These are phyloP conservation scores for Diaporthe sp. DNA, from an alignment of 2,329 filamentous ascomycete species.

Conservation along the genomic window DNA sequence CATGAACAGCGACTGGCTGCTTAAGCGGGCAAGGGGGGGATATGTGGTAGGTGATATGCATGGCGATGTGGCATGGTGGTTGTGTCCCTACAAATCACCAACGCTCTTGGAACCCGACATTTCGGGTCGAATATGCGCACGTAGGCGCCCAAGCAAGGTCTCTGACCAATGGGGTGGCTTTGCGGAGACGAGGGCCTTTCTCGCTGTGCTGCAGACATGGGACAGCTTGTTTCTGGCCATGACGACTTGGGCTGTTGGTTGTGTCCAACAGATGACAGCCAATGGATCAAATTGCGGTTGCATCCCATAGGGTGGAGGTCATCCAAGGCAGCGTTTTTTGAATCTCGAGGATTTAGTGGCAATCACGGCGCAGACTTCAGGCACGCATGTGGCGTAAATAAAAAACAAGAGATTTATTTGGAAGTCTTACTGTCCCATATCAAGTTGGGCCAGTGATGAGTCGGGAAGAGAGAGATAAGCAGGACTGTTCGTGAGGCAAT, in stretches of 20 bases:
- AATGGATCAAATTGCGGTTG: slow-evolving; percentile 27
- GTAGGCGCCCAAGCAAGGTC: slow-evolving; percentile 24
- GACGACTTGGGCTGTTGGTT: slow-evolving; percentile 35
- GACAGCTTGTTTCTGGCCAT: neutral
- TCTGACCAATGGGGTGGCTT: slow-evolving; percentile 6
- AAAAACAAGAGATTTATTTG: neutral
- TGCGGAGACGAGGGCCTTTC: neutral
- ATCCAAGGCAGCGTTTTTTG: neutral
- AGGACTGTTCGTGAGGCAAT: no score
- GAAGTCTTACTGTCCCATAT: neutral
- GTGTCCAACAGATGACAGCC: slow-evolving; percentile 12
- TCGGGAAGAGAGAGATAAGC: neutral
- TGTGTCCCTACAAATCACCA: slow-evolving; percentile 9
- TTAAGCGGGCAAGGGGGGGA: slow-evolving; percentile 21
- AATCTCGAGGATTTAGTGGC: neutral
- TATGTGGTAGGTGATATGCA: neutral
- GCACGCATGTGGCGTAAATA: neutral
- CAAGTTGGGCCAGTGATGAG: neutral
- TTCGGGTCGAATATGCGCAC: slow-evolving; percentile 9
- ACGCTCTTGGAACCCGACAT: slow-evolving; percentile 18
- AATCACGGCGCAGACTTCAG: neutral
- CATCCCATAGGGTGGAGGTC: slow-evolving; percentile 5
- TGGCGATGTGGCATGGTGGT: neutral
- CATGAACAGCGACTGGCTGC: slow-evolving; percentile 22
- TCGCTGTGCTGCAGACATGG: slow-evolving; percentile 4